phyloP scores from a whole-genome alignment of 2,329 filamentous ascomycete genomes.

The Fusarium protoensiforme region DNA sequence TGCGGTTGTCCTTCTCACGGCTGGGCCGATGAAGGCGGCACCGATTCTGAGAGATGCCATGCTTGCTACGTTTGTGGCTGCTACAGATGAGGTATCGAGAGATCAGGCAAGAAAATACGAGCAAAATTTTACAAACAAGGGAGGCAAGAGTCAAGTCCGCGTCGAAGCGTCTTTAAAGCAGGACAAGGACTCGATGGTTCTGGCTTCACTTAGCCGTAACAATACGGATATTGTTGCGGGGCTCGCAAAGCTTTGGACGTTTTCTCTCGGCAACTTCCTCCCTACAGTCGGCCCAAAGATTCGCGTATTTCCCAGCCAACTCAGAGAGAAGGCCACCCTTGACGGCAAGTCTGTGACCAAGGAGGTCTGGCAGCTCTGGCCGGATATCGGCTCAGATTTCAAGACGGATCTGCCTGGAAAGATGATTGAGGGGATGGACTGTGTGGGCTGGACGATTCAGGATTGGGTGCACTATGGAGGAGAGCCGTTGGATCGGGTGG shows the following conservation, averaged over 20 bases:
- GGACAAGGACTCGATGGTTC: conserved; percentile 40
- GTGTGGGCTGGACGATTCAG: conserved; percentile 45
- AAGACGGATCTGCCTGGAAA: conserved; percentile 45
- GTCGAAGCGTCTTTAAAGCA: conserved; percentile 35
- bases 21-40: conserved; percentile 44
- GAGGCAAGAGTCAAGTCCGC: neutral
- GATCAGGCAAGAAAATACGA: conserved; percentile 40
- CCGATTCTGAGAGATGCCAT: conserved; percentile 42
- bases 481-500: conserved; percentile 47
- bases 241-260: conserved; percentile 35
- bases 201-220: conserved; percentile 38
- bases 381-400: conserved; percentile 17
- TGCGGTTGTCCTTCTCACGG: conserved; percentile 45
- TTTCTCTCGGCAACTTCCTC: conserved; percentile 39
- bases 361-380: conserved; percentile 46
- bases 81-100: conserved; percentile 43
- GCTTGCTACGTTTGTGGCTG: conserved; percentile 42
- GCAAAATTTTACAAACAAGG: conserved; percentile 10
- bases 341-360: conserved; percentile 14
- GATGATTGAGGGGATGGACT: conserved; percentile 37
- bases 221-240: conserved; percentile 31
- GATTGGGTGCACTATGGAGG: conserved; percentile 51
- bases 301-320: conserved; percentile 42
- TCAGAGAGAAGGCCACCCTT: conserved; percentile 15
- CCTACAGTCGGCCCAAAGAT: conserved; percentile 27